phyloP scores from a whole-genome alignment of 495 filamentous ascomycete species.

The Neurospora sp. region DNA sequence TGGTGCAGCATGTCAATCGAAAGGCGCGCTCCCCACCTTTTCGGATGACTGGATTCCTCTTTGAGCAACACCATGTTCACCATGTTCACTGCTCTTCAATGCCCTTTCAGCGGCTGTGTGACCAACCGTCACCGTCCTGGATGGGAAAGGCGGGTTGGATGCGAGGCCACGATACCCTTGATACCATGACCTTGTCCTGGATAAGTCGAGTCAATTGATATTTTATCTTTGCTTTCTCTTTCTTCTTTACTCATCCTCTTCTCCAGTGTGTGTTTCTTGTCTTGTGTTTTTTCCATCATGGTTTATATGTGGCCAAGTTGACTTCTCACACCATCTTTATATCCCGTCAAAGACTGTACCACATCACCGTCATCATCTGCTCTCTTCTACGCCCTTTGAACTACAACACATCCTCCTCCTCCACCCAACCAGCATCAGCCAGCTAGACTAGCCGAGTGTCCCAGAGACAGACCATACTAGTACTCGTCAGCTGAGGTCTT shows the following conservation, averaged over 20 bases:
- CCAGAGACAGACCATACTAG: background rate
- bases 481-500: background rate
- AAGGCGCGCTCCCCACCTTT: conserved; percentile 20
- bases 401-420: background rate
- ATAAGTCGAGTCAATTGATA: background rate
- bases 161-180: background rate
- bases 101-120: background rate
- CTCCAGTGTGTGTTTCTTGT: background rate
- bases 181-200: background rate
- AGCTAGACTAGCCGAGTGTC: background rate
- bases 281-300: background rate
- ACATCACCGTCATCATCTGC: background rate
- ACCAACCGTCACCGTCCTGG: background rate
- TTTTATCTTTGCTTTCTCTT: background rate
- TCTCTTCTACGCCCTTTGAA: background rate
- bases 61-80: background rate
- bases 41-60: background rate
- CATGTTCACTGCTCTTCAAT: background rate
- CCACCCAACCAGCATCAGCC: background rate
- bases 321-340: background rate
- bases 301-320: background rate
- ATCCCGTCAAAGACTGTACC: background rate
- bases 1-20: conserved; percentile 22
- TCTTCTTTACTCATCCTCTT: background rate
- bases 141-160: background rate